These are phyloP conservation scores for Saprolegnia parasitica DNA, from an alignment of 352 stramenopile species.

Conservation along the genomic window DNA sequence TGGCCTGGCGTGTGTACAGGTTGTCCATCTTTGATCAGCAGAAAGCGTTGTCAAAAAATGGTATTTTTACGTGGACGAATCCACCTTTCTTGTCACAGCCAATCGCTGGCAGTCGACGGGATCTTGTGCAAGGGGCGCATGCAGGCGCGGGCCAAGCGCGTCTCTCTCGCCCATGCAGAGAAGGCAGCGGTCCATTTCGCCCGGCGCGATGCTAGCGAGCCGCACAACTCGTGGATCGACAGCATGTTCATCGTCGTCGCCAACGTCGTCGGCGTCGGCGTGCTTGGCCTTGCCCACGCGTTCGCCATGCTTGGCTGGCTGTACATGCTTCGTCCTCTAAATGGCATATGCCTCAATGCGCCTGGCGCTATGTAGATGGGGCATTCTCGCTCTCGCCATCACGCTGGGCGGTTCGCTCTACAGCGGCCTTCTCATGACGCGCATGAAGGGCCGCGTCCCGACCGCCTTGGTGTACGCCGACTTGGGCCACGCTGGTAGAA, in stretches of 20 bases:
- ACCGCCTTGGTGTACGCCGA: slow-evolving; percentile 20
- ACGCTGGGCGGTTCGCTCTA: slow-evolving; percentile 25
- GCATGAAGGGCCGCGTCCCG: slow-evolving; percentile 26
- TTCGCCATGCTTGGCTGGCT: slow-evolving; percentile 28
- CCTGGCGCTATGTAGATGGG: slow-evolving; percentile 14
- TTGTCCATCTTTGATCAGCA: too few relatives aligned
- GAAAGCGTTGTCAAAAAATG: too few relatives aligned
- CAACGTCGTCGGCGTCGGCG: slow-evolving; percentile 24
- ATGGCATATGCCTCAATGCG: too few relatives aligned
- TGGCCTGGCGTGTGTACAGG: too few relatives aligned
- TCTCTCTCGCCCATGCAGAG: background rate
- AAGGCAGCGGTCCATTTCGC: background rate
- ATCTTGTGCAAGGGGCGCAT: too few relatives aligned
- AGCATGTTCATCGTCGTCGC: slow-evolving; percentile 29
- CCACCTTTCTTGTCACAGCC: too few relatives aligned
- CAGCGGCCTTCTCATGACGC: slow-evolving; percentile 28
- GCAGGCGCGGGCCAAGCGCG: too few relatives aligned
- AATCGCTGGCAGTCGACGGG: too few relatives aligned
- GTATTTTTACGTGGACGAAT: too few relatives aligned
- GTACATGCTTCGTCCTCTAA: too few relatives aligned
- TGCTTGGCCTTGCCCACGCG: slow-evolving; percentile 19
- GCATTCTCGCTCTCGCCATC: background rate
- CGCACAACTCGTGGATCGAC: slow-evolving; percentile 23
- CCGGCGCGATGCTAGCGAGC: slow-evolving; percentile 19
- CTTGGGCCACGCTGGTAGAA: slow-evolving; percentile 14